Conservation (phyloP, 163 green algal species). For the Scenedesmus sp. region DNA sequence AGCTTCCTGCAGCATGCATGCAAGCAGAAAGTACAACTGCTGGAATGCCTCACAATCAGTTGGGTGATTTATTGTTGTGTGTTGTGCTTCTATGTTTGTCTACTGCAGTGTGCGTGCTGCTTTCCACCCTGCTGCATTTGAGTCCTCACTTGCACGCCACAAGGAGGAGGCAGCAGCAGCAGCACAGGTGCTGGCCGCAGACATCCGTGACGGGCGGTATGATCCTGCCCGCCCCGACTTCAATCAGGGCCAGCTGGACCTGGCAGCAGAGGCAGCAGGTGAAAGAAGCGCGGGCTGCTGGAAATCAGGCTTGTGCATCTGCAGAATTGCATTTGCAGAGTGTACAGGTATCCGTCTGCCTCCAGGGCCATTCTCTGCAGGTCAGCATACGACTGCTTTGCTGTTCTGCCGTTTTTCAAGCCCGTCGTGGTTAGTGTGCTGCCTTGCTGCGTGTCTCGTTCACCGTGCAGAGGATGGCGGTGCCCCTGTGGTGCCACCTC, state of each 20-base stretch:
- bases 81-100: background rate
- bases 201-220: conserved; percentile 54
- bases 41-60: no score
- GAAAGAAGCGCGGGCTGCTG: background rate
- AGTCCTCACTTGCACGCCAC: conserved; percentile 67
- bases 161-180: conserved; percentile 71
- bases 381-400: no score
- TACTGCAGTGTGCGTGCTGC: conserved; percentile 55
- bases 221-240: conserved; percentile 59
- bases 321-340: background rate
- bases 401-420: background rate
- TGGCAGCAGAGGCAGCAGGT: background rate
- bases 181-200: conserved; percentile 57
- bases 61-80: background rate
- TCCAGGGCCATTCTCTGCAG: no score
- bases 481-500: background rate
- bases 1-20: no score
- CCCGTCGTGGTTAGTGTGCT: background rate
- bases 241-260: conserved; percentile 57
- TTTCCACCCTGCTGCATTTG: conserved; percentile 82
- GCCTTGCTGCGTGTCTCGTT: background rate
- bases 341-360: background rate
- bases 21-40: background rate
- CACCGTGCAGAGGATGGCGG: background rate
- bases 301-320: background rate